Percentiles rank a stretch among this genome's conserved stretches.
phyloP scores from a whole-genome alignment of 192 early-diverging fungal genomes.

The Backusella tarrabulga region DNA sequence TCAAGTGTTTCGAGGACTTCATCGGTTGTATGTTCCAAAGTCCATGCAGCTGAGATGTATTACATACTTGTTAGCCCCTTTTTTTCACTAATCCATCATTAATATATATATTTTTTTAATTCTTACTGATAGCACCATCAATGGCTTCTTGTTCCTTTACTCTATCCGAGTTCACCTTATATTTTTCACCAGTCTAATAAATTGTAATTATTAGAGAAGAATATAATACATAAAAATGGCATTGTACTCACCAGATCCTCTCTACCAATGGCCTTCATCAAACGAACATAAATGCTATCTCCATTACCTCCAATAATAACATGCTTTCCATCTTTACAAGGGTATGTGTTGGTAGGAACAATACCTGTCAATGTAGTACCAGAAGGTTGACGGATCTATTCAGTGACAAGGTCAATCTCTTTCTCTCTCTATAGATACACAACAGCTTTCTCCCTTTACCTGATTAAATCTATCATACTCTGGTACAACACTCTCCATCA shows the following conservation, averaged over 20 bases:
- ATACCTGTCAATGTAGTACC: constrained; percentile 53
- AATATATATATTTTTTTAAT: not conserved
- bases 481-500: constrained; percentile 50
- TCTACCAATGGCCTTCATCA: constrained; percentile 42
- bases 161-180: constrained; percentile 43
- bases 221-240: not conserved
- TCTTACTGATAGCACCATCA: constrained; percentile 42
- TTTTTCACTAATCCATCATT: not conserved
- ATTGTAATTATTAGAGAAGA: not conserved
- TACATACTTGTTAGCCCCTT: not conserved
- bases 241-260: constrained; percentile 34
- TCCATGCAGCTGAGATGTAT: constrained; percentile 31
- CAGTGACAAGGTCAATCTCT: not conserved
- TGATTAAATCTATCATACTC: constrained; percentile 47
- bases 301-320: constrained; percentile 55
- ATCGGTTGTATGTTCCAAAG: constrained; percentile 27
- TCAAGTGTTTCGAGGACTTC: constrained; percentile 36
- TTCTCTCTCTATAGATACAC: not conserved
- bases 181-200: constrained; percentile 34
- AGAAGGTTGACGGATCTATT: constrained; percentile 47
- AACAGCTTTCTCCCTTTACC: constrained; percentile 11
- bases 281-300: constrained; percentile 47
- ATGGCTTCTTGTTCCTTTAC: constrained; percentile 40
- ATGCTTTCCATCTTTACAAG: constrained; percentile 43
- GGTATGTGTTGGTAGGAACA: constrained; percentile 48